These are phyloP conservation scores for Malassezia nana DNA, from an alignment of 1,284 basidiomycete species.

Conservation along the genomic window DNA sequence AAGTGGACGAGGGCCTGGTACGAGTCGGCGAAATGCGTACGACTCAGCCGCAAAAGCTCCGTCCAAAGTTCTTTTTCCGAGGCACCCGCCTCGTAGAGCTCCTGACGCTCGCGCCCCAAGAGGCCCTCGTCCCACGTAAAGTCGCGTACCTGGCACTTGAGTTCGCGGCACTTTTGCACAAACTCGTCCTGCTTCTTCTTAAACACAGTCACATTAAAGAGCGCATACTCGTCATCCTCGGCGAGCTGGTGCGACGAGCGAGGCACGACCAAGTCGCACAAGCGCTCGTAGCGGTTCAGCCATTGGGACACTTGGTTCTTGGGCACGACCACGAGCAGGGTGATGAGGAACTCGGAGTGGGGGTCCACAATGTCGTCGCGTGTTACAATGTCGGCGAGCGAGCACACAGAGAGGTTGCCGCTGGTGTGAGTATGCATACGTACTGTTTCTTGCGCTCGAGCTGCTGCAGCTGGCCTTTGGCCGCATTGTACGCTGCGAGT, in stretches of 20 bases:
- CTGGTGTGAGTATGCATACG: slow-evolving; percentile 52
- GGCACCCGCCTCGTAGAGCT: slow-evolving; percentile 66
- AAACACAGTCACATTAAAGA: slow-evolving; percentile 84
- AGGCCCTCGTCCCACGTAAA: slow-evolving; percentile 83
- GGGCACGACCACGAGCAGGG: slow-evolving; percentile 84
- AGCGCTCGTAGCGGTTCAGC: slow-evolving; percentile 75
- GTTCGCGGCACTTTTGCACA: slow-evolving; percentile 83
- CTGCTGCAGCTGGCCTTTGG: slow-evolving; percentile 83
- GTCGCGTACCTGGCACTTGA: slow-evolving; percentile 91
- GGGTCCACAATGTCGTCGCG: slow-evolving; percentile 66
- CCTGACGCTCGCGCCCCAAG: slow-evolving; percentile 70
- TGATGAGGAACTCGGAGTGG: slow-evolving; percentile 87
- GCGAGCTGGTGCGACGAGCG: slow-evolving; percentile 69
- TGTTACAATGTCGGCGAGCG: slow-evolving; percentile 73
- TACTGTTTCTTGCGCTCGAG: slow-evolving; percentile 90
- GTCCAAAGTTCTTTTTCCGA: slow-evolving; percentile 98
- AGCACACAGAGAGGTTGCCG: slow-evolving; percentile 82
- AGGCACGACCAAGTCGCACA: slow-evolving; percentile 87
- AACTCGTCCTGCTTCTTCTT: slow-evolving; percentile 84
- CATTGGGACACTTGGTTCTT: slow-evolving; percentile 80
- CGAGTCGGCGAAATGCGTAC: slow-evolving; percentile 94
- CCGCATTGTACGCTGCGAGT: slow-evolving; percentile 79
- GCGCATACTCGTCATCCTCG: slow-evolving; percentile 76
- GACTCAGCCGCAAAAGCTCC: slow-evolving; percentile 78
- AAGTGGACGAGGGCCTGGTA: slow-evolving; percentile 89